phyloP scores from a whole-genome alignment of 179 eudicot species.

The Nepenthes alata region DNA sequence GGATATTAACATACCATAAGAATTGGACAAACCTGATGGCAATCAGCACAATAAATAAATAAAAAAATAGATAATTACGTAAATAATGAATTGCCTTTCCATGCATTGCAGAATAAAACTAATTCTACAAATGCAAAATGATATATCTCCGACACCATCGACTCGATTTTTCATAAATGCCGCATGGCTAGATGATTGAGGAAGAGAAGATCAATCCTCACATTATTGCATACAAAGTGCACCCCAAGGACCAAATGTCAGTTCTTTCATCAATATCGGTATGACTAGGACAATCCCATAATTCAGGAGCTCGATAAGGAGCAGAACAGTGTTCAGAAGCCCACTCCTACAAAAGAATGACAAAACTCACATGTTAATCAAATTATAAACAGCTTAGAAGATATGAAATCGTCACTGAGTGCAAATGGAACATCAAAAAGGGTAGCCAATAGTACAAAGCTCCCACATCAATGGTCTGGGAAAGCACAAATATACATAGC shows the following conservation, averaged over 20 bases:
- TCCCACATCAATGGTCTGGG: no score
- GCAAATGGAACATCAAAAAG: not conserved
- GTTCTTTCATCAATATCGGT: constrained; percentile 91
- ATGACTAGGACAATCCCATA: constrained; percentile 97
- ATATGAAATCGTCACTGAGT: not conserved
- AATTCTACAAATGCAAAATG: no score
- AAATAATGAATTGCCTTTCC: no score
- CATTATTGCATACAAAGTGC: constrained; percentile 90
- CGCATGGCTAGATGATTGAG: no score
- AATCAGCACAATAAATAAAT: no score
- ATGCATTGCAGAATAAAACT: no score
- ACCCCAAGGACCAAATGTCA: constrained; percentile 92
- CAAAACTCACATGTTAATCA: not conserved
- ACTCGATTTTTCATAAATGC: no score
- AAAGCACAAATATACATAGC: no score
- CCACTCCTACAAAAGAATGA: constrained; percentile 67
- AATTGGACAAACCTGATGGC: no score
- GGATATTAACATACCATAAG: no score
- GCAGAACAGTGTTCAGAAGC: constrained; percentile 94
- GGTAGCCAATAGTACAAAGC: not conserved
- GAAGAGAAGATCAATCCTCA: constrained; percentile 25
- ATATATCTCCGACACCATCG: no score
- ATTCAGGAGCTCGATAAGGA: constrained; percentile 89
- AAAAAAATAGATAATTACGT: no score
- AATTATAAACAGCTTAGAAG: not conserved